A percentile compares a stretch with the other conserved stretches of the same genome.
phyloP scores from a whole-genome alignment of 2,329 filamentous ascomycete species.

The Botrytis squamosa region DNA sequence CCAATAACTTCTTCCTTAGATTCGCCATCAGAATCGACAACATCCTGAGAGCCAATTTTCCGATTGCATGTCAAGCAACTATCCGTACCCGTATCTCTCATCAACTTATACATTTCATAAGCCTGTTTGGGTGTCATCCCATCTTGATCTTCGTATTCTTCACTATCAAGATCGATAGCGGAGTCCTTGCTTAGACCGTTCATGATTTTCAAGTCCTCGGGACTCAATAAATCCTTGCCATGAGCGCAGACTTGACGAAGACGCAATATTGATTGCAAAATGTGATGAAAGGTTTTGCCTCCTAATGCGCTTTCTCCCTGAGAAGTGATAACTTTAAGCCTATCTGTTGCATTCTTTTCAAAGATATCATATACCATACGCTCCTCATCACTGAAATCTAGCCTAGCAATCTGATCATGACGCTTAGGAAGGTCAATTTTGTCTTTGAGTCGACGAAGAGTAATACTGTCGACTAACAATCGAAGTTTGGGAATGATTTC shows the following conservation, averaged over 20 bases:
- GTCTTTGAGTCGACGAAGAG: constrained; percentile 86
- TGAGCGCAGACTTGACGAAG: constrained; percentile 90
- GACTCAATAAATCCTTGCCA: constrained; percentile 83
- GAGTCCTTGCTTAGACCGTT: constrained; percentile 80
- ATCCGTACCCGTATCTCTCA: constrained; percentile 78
- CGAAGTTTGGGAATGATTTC: constrained; percentile 82
- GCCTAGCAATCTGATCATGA: constrained; percentile 67
- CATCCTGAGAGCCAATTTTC: constrained; percentile 58
- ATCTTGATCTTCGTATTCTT: constrained; percentile 54
- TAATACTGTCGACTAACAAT: constrained; percentile 90
- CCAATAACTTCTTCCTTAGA: constrained; percentile 64
- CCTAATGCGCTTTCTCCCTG: constrained; percentile 66
- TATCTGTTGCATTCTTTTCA: constrained; percentile 73
- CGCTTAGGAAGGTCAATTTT: constrained; percentile 79
- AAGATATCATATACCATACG: constrained; percentile 80
- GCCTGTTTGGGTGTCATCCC: constrained; percentile 68
- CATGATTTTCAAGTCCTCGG: constrained; percentile 76
- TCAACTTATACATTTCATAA: constrained; percentile 80
- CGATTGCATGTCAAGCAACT: constrained; percentile 68
- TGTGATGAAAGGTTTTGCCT: constrained; percentile 89
- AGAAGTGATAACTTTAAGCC: constrained; percentile 72
- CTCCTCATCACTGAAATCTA: constrained; percentile 77
- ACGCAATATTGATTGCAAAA: constrained; percentile 85
- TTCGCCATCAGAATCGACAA: constrained; percentile 55
- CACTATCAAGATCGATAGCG: constrained; percentile 85